These are phyloP conservation scores for Arabidopsis arenosa DNA, from an alignment of 345 rosid genomes.

Conservation along the genomic window DNA sequence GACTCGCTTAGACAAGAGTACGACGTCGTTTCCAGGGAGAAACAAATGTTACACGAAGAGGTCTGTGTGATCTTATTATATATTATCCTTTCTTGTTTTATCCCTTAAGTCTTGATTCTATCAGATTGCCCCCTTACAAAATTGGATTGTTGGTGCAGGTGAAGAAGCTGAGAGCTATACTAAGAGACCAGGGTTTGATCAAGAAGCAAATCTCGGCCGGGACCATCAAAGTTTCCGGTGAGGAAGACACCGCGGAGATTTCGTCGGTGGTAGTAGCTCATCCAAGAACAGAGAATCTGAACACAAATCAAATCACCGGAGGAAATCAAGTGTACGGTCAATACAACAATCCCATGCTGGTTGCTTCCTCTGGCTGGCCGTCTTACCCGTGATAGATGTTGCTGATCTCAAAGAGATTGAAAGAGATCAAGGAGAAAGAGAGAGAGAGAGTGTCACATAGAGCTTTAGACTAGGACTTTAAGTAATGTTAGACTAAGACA, in stretches of 20 bases:
- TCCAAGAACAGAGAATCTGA: constrained; percentile 33
- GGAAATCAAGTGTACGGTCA: constrained; percentile 29
- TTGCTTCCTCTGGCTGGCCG: constrained; percentile 41
- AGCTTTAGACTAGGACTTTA: constrained; percentile 26
- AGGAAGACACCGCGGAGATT: constrained; percentile 30
- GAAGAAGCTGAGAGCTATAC: constrained; percentile 40
- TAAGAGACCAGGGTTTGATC: constrained; percentile 35
- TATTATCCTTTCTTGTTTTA: not conserved
- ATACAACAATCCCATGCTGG: constrained; percentile 34
- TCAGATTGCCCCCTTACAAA: not conserved
- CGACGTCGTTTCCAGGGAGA: constrained; percentile 70
- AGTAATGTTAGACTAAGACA: constrained; percentile 31
- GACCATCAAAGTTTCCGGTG: constrained; percentile 6
- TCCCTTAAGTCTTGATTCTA: not conserved
- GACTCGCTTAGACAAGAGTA: constrained; percentile 74
- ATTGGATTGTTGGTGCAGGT: constrained; percentile 21
- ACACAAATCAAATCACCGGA: constrained; percentile 16
- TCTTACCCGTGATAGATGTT: constrained; percentile 24
- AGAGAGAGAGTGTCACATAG: not conserved
- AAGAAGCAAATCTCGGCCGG: constrained; percentile 18
- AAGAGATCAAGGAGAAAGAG: not conserved
- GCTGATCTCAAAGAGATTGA: constrained; percentile 1
- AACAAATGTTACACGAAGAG: constrained; percentile 83
- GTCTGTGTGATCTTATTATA: constrained; percentile 41
- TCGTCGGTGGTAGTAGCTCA: constrained; percentile 35